A percentile compares a stretch with the other conserved stretches of the same genome.
phyloP scores from a whole-genome alignment of 2,329 filamentous ascomycete genomes.

The Fusarium sp. region DNA sequence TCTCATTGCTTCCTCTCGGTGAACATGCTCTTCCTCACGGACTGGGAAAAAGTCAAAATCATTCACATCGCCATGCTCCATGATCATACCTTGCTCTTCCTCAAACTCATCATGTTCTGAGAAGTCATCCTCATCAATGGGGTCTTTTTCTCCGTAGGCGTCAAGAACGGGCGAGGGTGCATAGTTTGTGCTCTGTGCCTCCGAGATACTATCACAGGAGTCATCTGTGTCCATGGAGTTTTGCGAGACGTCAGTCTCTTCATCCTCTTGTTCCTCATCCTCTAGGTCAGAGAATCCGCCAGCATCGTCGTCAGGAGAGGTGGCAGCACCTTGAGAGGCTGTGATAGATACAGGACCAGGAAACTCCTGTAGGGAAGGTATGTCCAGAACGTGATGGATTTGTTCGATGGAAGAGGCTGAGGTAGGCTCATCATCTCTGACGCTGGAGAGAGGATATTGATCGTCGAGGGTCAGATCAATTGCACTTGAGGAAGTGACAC shows the following conservation, averaged over 20 bases:
- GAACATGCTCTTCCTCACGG: neutral
- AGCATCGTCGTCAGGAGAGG: neutral
- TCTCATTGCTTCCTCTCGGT: neutral
- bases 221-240: conserved; percentile 37
- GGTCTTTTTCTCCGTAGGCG: neutral
- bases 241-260: conserved; percentile 20
- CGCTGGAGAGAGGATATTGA: conserved; percentile 30
- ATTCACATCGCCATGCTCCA: neutral
- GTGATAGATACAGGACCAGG: neutral
- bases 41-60: conserved; percentile 33
- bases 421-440: conserved; percentile 14
- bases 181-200: conserved; percentile 8
- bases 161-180: neutral
- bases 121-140: conserved; percentile 27
- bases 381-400: neutral
- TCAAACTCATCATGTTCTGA: conserved; percentile 46
- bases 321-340: conserved; percentile 2
- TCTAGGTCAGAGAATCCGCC: conserved; percentile 24
- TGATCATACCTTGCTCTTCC: conserved; percentile 28
- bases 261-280: conserved; percentile 15
- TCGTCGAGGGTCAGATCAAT: conserved; percentile 47
- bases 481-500: conserved; percentile 10
- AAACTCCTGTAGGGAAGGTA: neutral
- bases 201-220: conserved; percentile 24
- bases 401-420: conserved; percentile 4